These are phyloP conservation scores for Myriangium duriaei DNA, from an alignment of 2,329 filamentous ascomycete species.

Conservation along the genomic window DNA sequence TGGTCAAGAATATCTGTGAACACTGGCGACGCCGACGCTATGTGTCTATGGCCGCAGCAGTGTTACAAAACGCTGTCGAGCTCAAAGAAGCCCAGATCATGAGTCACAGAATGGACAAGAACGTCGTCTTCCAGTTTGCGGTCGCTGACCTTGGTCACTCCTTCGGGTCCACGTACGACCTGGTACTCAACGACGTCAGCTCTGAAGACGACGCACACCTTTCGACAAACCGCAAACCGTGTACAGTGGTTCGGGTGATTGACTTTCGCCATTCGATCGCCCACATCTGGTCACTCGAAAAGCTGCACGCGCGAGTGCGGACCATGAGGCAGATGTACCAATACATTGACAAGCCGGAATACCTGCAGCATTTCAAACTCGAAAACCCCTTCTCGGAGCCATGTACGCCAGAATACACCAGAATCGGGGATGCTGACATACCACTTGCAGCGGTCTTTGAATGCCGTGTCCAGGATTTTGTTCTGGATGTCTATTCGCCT, in stretches of 20 bases:
- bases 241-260: constrained; percentile 77
- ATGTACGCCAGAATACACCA: constrained; percentile 86
- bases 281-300: constrained; percentile 88
- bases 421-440: constrained; percentile 86
- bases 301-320: constrained; percentile 73
- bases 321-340: constrained; percentile 96
- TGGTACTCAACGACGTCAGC: constrained; percentile 82
- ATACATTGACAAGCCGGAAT: constrained; percentile 90
- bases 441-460: constrained; percentile 89
- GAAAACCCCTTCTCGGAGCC: constrained; percentile 83
- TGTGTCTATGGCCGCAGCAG: constrained; percentile 84
- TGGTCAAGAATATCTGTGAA: constrained; percentile 53
- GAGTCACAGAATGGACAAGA: constrained; percentile 91
- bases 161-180: constrained; percentile 87
- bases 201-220: constrained; percentile 61
- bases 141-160: constrained; percentile 81
- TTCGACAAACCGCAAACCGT: constrained; percentile 74
- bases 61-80: constrained; percentile 74
- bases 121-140: constrained; percentile 87
- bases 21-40: constrained; percentile 79
- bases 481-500: constrained; percentile 78
- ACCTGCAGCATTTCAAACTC: constrained; percentile 80
- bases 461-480: constrained; percentile 86
- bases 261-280: constrained; percentile 80
- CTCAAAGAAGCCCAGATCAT: constrained; percentile 96